Conservation (phyloP, 1,284 basidiomycete species). For the Trametes hirsuta region DNA sequence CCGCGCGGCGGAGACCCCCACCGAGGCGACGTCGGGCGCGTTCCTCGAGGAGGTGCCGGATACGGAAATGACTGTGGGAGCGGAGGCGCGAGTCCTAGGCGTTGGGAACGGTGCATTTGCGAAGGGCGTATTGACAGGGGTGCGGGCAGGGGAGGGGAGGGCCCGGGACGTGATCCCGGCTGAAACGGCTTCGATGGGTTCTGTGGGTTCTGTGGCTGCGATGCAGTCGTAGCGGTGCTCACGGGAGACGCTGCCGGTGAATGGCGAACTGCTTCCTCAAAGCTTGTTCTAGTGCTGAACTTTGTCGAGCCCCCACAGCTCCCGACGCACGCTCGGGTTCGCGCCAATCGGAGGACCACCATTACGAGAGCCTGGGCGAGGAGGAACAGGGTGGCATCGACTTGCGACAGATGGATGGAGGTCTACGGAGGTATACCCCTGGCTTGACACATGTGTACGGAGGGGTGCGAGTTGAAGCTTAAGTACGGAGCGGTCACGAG, state of each 20-base stretch:
- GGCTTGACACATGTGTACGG: neutral
- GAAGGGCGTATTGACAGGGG: neutral
- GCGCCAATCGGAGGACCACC: neutral
- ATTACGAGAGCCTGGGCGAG: neutral
- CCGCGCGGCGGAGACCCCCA: conserved; percentile 1
- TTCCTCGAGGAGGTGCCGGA: neutral
- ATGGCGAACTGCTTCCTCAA: neutral
- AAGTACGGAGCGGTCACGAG: neutral
- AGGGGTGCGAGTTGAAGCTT: too few species aligned
- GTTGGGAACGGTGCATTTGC: neutral
- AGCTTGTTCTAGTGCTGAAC: neutral
- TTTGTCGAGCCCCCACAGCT: neutral
- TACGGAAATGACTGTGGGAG: neutral
- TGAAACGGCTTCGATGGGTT: neutral
- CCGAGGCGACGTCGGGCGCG: neutral
- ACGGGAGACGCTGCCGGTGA: neutral
- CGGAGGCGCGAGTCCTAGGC: neutral
- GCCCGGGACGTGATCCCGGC: neutral
- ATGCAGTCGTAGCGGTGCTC: neutral
- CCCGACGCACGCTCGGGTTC: neutral
- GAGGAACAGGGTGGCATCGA: too few species aligned
- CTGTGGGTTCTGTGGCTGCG: neutral
- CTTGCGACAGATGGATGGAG: too few species aligned
- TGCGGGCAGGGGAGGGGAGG: neutral
- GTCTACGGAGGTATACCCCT: neutral